Evolutionary conservation across 768 basidiomycete genomes (phyloP), one percentile per base, ranked within the genome.

Genomic region (Termitomyces sp.): DNA sequence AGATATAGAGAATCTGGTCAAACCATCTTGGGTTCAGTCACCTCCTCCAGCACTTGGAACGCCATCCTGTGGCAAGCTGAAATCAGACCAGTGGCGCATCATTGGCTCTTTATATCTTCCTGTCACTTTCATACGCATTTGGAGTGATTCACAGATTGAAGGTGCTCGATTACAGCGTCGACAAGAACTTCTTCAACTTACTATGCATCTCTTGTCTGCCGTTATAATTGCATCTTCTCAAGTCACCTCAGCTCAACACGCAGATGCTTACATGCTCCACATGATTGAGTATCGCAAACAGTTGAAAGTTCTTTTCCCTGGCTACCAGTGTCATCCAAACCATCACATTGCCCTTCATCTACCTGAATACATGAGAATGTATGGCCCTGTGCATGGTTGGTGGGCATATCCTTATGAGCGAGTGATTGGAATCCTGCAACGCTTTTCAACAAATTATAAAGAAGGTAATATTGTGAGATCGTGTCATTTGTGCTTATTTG

Each of bases 341-440:
- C 74, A 79, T 10, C 79, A 79, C 56, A 55, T 74, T 2, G 55
- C 74, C 0, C 58, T 80, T 16, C 78, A 80, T 60, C 56, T 78
- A 13, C 56, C 61, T 0, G 55, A 67, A 4, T 66, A 66, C 20
- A 55, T 80, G 2, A 51, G 55, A 1, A 56, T 62, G 2, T 74
- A 72, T 58, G 75, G 76, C 1, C 62, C 60, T 24, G 48, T 58
- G 13, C 60, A 63, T 38, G 56, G 62, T 2, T 63, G 60, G 57
- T 63, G 65, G 62, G 54, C 57, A 0, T 66, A 63, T 49, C 47
- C 57, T 3, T 63, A 60, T n/a, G 62, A 66, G 52, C 48, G 58
- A 5, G 30, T 62, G 3, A 65, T 62, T 30, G 61, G 63, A 0
- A 45, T 28, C 1, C 45, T 67, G 1, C 63, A 65, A 24, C 33